Evolutionary conservation across 495 filamentous ascomycete species (phyloP).

Genomic region (Talaromyces nanjingensis): DNA sequence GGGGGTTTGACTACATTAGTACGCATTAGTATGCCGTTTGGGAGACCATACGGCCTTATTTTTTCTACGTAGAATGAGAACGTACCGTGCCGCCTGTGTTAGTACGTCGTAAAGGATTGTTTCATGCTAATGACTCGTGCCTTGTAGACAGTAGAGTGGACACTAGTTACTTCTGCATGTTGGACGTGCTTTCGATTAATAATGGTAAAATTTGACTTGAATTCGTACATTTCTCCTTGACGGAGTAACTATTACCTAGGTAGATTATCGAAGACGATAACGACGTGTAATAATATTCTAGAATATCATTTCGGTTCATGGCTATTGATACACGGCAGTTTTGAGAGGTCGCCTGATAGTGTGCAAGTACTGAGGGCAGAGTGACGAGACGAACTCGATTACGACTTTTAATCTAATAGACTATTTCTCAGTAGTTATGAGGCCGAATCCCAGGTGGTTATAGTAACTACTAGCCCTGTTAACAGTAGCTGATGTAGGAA

Average conservation of each 20-base stretch:
- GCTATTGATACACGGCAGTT: too few relatives aligned
- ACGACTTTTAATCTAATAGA: neutral
- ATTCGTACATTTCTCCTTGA: neutral
- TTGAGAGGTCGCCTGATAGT: neutral
- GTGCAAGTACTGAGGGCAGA: neutral
- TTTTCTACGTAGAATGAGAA: neutral
- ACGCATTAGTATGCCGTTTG: neutral
- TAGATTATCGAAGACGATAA: neutral
- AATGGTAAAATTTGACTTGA: neutral
- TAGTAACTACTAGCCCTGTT: neutral
- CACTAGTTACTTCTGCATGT: neutral
- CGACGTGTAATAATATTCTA: neutral
- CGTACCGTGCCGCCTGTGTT: neutral
- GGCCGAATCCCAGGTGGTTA: neutral
- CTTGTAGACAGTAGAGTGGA: neutral
- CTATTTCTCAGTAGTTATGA: neutral
- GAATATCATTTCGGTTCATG: too few relatives aligned
- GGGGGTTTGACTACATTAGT: neutral
- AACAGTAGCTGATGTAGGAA: neutral
- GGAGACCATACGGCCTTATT: neutral
- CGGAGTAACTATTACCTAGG: neutral
- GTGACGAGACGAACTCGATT: neutral
- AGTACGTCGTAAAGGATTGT: neutral
- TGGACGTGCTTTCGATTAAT: neutral
- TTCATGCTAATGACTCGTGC: neutral